Evolutionary conservation across 352 stramenopile genomes (phyloP).

Genomic region (Globisporangium spiculum): DNA sequence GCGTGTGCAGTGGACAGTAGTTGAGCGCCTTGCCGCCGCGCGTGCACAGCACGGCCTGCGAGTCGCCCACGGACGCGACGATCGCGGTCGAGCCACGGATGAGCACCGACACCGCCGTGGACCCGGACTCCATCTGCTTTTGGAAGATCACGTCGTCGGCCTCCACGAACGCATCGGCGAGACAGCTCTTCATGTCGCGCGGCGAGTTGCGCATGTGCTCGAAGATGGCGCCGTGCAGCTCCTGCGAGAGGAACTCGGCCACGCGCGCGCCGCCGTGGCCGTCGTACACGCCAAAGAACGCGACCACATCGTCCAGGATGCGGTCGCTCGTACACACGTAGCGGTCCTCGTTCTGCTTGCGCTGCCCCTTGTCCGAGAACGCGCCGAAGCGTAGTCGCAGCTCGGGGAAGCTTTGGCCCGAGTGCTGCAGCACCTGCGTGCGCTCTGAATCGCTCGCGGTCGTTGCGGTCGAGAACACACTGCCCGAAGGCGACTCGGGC

Average conservation of each 20-base stretch:
- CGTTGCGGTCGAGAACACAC: constrained; percentile 71
- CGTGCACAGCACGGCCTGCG: constrained; percentile 70
- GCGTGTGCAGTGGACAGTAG: constrained; percentile 71
- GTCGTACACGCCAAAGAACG: constrained; percentile 86
- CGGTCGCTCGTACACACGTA: constrained; percentile 43
- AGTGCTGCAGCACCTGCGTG: constrained; percentile 48
- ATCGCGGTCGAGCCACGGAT: constrained; percentile 48
- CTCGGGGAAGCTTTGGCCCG: constrained; percentile 48
- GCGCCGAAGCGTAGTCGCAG: constrained; percentile 64
- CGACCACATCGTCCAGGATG: constrained; percentile 57
- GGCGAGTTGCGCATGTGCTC: constrained; percentile 38
- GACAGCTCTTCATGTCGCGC: constrained; percentile 28
- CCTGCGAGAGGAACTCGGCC: constrained; percentile 55
- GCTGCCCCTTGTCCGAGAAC: constrained; percentile 73
- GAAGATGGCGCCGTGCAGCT: constrained; percentile 64
- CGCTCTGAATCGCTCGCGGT: constrained; percentile 74
- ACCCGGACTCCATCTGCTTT: constrained; percentile 68
- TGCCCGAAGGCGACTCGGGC: constrained; percentile 51
- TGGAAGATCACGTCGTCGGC: constrained; percentile 77
- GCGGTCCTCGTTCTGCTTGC: constrained; percentile 78
- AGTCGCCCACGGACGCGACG: constrained; percentile 77
- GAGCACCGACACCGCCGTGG: constrained; percentile 64
- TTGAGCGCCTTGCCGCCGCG: constrained; percentile 43
- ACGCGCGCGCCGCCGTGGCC: constrained; percentile 73
- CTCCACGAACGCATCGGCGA: constrained; percentile 47